Percentiles rank a stretch among this genome's conserved stretches.
Conservation (phyloP, 768 basidiomycete genomes). For the Mycena rebaudengoi region DNA sequence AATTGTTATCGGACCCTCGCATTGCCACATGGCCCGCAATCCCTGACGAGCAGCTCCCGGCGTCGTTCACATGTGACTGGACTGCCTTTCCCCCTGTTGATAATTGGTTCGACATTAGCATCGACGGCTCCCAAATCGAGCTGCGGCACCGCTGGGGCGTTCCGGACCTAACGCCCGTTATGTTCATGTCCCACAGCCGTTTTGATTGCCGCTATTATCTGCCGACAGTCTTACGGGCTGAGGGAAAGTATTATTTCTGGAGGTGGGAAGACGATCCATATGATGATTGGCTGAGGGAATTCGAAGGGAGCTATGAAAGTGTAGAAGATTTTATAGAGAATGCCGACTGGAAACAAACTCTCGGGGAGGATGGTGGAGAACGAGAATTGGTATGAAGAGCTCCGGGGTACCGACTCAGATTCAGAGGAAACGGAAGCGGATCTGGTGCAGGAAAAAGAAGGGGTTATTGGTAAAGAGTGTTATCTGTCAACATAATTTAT, state of each 20-base stretch:
- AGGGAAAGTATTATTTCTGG: background rate
- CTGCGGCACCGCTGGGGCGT: background rate
- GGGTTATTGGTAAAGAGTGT: too few relatives aligned
- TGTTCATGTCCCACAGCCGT: background rate
- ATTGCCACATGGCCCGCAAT: background rate
- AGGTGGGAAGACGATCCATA: background rate
- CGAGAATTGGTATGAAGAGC: too few relatives aligned
- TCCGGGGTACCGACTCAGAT: too few relatives aligned
- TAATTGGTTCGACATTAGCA: background rate
- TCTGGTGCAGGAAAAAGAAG: too few relatives aligned
- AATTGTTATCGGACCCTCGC: background rate
- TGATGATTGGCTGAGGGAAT: background rate
- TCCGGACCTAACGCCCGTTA: background rate
- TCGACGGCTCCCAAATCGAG: background rate
- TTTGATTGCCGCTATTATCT: background rate
- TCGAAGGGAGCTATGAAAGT: background rate
- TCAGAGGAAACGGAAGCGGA: too few relatives aligned
- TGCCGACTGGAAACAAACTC: conserved; percentile 5
- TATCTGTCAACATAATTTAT: too few relatives aligned
- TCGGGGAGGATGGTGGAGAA: too few relatives aligned
- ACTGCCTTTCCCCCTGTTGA: background rate
- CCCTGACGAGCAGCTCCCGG: background rate
- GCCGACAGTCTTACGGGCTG: background rate
- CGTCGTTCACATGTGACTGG: background rate
- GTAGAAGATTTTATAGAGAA: background rate